phyloP scores from a whole-genome alignment of 306 rosid species.

The Trifolium fragiferum region DNA sequence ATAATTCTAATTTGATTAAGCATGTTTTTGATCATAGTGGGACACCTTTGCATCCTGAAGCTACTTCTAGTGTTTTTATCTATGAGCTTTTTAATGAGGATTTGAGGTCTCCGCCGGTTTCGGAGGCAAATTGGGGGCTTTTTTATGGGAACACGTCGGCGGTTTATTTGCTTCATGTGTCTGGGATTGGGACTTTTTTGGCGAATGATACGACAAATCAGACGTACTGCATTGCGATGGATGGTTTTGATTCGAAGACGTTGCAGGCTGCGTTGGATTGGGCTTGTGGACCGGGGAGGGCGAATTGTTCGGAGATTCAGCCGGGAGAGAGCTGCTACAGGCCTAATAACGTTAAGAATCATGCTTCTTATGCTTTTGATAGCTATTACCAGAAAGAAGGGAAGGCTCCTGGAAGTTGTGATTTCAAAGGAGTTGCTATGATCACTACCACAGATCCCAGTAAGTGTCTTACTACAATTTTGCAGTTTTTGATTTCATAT shows the following conservation, averaged over 20 bases:
- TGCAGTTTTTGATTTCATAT: neutral
- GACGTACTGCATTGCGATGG: constrained; percentile 90
- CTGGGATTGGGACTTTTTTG: constrained; percentile 84
- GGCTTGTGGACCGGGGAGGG: constrained; percentile 92
- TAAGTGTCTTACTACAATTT: constrained; percentile 46
- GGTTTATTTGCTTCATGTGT: constrained; percentile 85
- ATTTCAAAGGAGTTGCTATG: constrained; percentile 91
- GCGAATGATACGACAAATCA: constrained; percentile 90
- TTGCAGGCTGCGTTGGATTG: constrained; percentile 95
- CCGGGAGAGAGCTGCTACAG: constrained; percentile 83
- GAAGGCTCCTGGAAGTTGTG: constrained; percentile 76
- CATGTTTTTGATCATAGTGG: constrained; percentile 77
- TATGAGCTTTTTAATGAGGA: constrained; percentile 89
- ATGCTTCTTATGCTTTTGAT: constrained; percentile 94
- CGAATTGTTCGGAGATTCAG: constrained; percentile 90
- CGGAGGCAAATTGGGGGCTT: constrained; percentile 92
- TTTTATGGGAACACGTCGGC: constrained; percentile 78
- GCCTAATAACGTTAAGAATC: constrained; percentile 83
- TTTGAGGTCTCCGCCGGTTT: constrained; percentile 77
- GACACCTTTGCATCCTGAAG: constrained; percentile 82
- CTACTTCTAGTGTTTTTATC: constrained; percentile 74
- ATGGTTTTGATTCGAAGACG: constrained; percentile 72
- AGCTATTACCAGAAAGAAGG: constrained; percentile 89
- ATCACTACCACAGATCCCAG: constrained; percentile 98
- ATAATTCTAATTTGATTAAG: constrained; percentile 82